Percentiles rank a stretch among this genome's conserved stretches.
Evolutionary conservation across 441 rosid species (phyloP).

Genomic region (Adansonia grandidieri): DNA sequence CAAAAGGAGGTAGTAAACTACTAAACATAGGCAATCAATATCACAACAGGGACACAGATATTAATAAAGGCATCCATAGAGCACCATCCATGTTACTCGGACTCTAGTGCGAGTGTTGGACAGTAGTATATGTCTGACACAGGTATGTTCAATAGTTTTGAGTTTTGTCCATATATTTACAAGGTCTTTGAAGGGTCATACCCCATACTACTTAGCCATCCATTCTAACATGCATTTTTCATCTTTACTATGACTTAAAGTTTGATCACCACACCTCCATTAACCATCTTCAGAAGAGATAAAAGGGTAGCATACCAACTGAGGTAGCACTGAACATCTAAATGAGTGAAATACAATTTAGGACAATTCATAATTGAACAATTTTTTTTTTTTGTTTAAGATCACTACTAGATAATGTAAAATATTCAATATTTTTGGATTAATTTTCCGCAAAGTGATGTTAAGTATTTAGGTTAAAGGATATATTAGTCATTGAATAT

Average conservation of each 20-base stretch:
- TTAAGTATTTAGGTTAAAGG: neutral
- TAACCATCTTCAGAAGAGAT: neutral
- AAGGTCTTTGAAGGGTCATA: too few species aligned
- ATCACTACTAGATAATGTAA: neutral
- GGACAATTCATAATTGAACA: neutral
- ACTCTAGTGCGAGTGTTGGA: too few species aligned
- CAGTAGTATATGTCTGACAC: too few species aligned
- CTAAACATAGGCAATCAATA: constrained; percentile 12
- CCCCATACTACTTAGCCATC: too few species aligned
- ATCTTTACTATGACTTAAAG: neutral
- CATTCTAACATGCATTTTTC: neutral
- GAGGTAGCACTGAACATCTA: neutral
- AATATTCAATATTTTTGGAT: constrained; percentile 1
- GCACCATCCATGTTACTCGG: neutral
- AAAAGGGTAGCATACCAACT: neutral
- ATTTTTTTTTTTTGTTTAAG: neutral
- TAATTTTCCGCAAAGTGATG: neutral
- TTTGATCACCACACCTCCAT: constrained; percentile 4
- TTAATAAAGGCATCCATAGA: neutral
- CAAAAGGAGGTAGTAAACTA: constrained; percentile 24
- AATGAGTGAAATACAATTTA: neutral
- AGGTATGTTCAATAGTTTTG: too few species aligned
- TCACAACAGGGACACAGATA: constrained; percentile 20
- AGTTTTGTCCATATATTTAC: too few species aligned
- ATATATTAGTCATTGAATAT: neutral